phyloP scores from a whole-genome alignment of 2,329 filamentous ascomycete genomes.

The Aspergillus versicolor region DNA sequence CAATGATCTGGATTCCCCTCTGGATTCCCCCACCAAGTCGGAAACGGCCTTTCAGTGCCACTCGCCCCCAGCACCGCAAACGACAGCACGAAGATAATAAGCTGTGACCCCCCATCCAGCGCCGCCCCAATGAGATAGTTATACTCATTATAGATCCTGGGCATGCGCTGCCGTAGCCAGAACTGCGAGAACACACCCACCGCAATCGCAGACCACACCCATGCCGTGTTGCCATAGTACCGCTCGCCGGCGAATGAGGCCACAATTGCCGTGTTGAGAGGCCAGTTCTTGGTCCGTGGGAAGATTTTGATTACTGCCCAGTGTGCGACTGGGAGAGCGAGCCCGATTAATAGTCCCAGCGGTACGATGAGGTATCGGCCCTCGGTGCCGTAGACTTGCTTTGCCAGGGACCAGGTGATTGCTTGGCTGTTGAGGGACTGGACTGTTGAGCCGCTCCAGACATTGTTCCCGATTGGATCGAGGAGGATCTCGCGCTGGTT shows the following conservation, averaged over 20 bases:
- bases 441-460: slow-evolving; percentile 55
- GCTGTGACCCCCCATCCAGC: slow-evolving; percentile 7
- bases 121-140: slow-evolving; percentile 11
- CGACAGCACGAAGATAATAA: slow-evolving; percentile 11
- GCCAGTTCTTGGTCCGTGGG: slow-evolving; percentile 13
- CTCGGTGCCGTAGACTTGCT: slow-evolving; percentile 53
- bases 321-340: slow-evolving; percentile 46
- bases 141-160: slow-evolving; percentile 9
- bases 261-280: slow-evolving; percentile 11
- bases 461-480: slow-evolving; percentile 47
- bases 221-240: slow-evolving; percentile 6
- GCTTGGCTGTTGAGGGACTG: slow-evolving; percentile 44
- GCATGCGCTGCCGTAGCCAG: slow-evolving; percentile 8
- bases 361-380: slow-evolving; percentile 50
- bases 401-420: slow-evolving; percentile 49
- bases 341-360: slow-evolving; percentile 52
- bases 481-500: slow-evolving; percentile 50
- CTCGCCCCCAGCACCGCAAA: slow-evolving; percentile 12
- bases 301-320: slow-evolving; percentile 26
- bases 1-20: slow-evolving; percentile 1
- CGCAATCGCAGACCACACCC: background rate
- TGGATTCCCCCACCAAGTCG: slow-evolving; percentile 8
- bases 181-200: slow-evolving; percentile 7
- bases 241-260: slow-evolving; percentile 1
- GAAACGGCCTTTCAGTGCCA: slow-evolving; percentile 8